Percentiles rank a stretch among this genome's conserved stretches.
Conservation (phyloP, 1,284 basidiomycete genomes). For the Rhodotorula sp. region DNA sequence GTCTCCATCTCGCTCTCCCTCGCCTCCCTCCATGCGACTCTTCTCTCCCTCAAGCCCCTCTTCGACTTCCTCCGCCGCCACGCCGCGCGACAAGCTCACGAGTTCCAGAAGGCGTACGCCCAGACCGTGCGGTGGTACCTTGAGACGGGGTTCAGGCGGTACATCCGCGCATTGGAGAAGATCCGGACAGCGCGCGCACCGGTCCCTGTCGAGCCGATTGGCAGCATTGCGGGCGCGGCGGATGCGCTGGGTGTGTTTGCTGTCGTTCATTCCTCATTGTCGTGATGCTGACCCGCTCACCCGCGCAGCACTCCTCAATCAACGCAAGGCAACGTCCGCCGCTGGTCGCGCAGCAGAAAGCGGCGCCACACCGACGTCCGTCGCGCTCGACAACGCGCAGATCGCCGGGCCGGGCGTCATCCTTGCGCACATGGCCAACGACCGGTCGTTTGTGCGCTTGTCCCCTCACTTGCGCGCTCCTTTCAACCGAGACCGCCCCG, state of each 20-base stretch:
- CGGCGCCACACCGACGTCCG: not conserved
- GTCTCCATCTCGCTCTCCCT: conserved; percentile 86
- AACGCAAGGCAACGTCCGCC: not conserved
- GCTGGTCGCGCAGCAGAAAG: not conserved
- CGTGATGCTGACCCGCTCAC: too few species aligned
- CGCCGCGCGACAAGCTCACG: conserved; percentile 76
- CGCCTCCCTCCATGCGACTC: conserved; percentile 85
- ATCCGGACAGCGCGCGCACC: conserved; percentile 63
- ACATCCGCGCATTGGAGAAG: conserved; percentile 74
- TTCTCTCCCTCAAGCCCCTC: conserved; percentile 80
- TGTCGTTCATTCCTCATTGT: not conserved
- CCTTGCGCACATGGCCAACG: conserved; percentile 80
- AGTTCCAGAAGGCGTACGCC: conserved; percentile 86
- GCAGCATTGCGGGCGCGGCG: conserved; percentile 49
- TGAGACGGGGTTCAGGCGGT: conserved; percentile 92
- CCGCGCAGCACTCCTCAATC: conserved; percentile 11
- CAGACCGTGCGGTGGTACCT: conserved; percentile 85
- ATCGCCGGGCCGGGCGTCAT: conserved; percentile 72
- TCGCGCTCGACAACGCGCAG: conserved; percentile 20
- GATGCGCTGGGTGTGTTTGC: conserved; percentile 16
- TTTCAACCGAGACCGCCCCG: not conserved
- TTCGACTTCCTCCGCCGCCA: conserved; percentile 85
- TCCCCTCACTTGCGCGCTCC: not conserved
- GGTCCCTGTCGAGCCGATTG: conserved; percentile 32
- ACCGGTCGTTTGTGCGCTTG: conserved; percentile 62